These are phyloP conservation scores for Yamadazyma triangularis DNA, from an alignment of 1,139 yeast genomes.

Conservation along the genomic window DNA sequence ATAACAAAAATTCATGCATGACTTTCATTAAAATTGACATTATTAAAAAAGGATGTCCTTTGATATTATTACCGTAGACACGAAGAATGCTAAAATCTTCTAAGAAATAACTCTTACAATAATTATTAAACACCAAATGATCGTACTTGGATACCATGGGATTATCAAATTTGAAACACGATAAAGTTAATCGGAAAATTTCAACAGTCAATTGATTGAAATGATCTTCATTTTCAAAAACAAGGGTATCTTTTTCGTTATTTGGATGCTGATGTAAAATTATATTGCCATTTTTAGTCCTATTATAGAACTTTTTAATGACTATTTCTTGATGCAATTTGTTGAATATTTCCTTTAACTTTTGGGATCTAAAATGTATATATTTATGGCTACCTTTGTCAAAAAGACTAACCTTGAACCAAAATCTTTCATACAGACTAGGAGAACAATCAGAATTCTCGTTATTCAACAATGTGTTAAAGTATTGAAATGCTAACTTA, in stretches of 20 bases:
- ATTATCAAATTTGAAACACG: constrained; percentile 7
- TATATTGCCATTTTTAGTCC: background rate
- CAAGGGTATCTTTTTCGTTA: constrained; percentile 2
- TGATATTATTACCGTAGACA: constrained; percentile 20
- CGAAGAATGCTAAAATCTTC: constrained; percentile 28
- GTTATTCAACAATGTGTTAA: constrained; percentile 3
- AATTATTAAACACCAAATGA: constrained; percentile 6
- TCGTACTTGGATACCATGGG: constrained; percentile 6
- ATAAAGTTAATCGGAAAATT: constrained; percentile 6
- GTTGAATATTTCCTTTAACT: constrained; percentile 8
- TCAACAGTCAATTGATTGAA: constrained; percentile 5
- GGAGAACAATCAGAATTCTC: background rate
- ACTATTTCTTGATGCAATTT: constrained; percentile 8
- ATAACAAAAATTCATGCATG: constrained; percentile 14
- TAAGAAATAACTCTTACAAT: constrained; percentile 11
- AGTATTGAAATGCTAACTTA: constrained; percentile 11
- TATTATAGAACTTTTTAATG: constrained; percentile 3
- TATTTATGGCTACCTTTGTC: constrained; percentile 18
- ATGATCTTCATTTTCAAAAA: constrained; percentile 1
- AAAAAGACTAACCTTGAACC: constrained; percentile 21
- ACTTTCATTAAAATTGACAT: constrained; percentile 20
- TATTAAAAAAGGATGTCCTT: constrained; percentile 20
- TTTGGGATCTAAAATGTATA: constrained; percentile 9
- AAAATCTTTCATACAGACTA: constrained; percentile 18
- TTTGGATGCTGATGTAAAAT: background rate